phyloP scores from a whole-genome alignment of 441 rosid species.

The Populus hybrid region DNA sequence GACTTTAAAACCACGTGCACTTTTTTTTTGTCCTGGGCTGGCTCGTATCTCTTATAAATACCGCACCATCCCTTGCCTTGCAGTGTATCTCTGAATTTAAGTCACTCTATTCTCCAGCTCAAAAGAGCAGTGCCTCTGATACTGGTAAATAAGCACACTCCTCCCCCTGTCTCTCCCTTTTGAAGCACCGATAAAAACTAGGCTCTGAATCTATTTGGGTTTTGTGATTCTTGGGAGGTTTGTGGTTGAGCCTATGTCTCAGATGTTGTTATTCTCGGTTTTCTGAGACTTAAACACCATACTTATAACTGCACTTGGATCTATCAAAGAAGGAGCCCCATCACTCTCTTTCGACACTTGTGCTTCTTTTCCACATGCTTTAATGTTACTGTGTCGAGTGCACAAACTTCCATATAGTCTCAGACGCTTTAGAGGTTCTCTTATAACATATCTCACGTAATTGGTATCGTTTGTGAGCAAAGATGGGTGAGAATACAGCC shows the following conservation, averaged over 20 bases:
- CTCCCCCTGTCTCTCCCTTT: not conserved
- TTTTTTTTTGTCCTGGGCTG: not conserved
- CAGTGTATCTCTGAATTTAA: not conserved
- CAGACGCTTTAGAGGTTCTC: not conserved
- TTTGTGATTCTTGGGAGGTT: conserved; percentile 22
- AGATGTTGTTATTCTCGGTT: not conserved
- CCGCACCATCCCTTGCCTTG: not conserved
- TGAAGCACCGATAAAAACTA: not conserved
- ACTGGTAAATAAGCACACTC: not conserved
- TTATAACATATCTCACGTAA: not conserved
- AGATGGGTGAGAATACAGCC: conserved; percentile 55
- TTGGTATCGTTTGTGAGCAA: conserved; percentile 10
- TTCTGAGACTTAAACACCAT: not conserved
- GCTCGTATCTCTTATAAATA: conserved; percentile 13
- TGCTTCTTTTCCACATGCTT: not conserved
- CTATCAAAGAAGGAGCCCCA: not conserved
- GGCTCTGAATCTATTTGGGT: conserved; percentile 20
- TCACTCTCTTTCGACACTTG: not conserved
- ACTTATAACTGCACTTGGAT: conserved; percentile 1
- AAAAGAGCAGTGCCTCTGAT: too few species aligned
- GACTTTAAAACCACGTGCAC: too few species aligned
- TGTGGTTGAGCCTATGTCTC: conserved; percentile 10
- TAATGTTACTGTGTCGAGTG: not conserved
- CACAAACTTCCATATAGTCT: not conserved
- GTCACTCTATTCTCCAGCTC: not conserved